Evolutionary conservation across 805 yeast genomes (phyloP).

Genomic region (Peterozyma toletana): DNA sequence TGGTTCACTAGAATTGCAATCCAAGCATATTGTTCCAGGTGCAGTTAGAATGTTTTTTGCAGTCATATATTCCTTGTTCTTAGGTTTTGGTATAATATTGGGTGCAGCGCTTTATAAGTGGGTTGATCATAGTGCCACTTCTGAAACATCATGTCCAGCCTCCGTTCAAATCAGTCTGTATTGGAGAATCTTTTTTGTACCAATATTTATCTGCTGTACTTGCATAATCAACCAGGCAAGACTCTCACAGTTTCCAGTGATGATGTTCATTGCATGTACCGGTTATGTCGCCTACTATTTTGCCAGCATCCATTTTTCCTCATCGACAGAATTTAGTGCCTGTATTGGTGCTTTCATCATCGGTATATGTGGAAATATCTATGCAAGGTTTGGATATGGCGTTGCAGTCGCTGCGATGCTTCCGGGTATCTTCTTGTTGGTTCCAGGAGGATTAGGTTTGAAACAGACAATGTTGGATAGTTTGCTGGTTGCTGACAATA

Average conservation of each 20-base stretch:
- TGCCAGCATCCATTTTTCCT: constrained; percentile 52
- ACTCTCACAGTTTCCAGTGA: constrained; percentile 62
- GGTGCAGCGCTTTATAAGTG: constrained; percentile 85
- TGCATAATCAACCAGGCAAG: constrained; percentile 66
- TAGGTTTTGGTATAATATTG: constrained; percentile 79
- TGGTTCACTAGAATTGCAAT: constrained; percentile 77
- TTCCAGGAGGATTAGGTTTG: constrained; percentile 80
- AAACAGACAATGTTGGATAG: constrained; percentile 72
- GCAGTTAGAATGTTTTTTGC: constrained; percentile 88
- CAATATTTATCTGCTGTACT: constrained; percentile 50
- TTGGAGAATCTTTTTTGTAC: constrained; percentile 61
- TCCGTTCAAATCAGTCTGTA: constrained; percentile 34
- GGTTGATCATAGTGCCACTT: constrained; percentile 62
- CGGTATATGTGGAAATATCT: constrained; percentile 73
- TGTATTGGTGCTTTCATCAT: constrained; percentile 78
- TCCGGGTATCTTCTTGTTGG: constrained; percentile 81
- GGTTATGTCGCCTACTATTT: constrained; percentile 73
- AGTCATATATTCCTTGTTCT: constrained; percentile 70
- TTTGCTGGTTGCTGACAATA: constrained; percentile 53
- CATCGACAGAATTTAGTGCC: constrained; percentile 69
- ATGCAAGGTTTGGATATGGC: constrained; percentile 75
- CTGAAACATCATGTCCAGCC: constrained; percentile 41
- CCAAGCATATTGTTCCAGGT: constrained; percentile 77
- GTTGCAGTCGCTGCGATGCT: constrained; percentile 85
- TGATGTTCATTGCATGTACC: constrained; percentile 58